Evolutionary conservation across 129 eudicot species (phyloP).

Genomic region (Escallonia herrerae): DNA sequence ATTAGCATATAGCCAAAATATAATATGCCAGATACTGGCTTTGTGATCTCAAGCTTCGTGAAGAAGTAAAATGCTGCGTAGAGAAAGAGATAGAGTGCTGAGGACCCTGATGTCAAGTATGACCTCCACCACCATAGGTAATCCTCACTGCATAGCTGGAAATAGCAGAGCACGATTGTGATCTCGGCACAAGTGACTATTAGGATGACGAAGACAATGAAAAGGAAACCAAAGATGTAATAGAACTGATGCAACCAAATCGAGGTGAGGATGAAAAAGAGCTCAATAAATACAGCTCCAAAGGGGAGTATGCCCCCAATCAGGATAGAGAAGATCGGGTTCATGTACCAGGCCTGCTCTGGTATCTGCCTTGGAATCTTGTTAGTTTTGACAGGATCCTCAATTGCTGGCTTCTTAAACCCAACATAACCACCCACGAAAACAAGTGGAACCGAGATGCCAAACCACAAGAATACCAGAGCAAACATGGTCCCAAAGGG

Average conservation of each 20-base stretch:
- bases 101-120: conserved; percentile 62
- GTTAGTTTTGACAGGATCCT: conserved; percentile 70
- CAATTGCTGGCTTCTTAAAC: conserved; percentile 47
- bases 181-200: conserved; percentile 68
- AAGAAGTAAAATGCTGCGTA: conserved; percentile 62
- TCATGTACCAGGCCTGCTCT: conserved; percentile 80
- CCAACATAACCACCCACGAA: conserved; percentile 68
- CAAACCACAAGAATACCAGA: conserved; percentile 60
- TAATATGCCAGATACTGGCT: conserved; percentile 63
- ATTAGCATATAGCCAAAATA: conserved; percentile 76
- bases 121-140: conserved; percentile 86
- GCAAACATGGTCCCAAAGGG: conserved; percentile 84
- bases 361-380: conserved; percentile 77
- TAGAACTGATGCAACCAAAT: conserved; percentile 71
- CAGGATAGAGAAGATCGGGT: conserved; percentile 59
- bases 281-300: conserved; percentile 57
- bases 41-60: conserved; percentile 66
- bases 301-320: conserved; percentile 73
- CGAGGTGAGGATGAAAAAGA: conserved; percentile 66
- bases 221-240: conserved; percentile 70
- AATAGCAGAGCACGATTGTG: conserved; percentile 68
- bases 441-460: conserved; percentile 68
- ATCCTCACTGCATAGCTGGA: conserved; percentile 76
- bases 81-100: conserved; percentile 63
- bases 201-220: conserved; percentile 54